These are phyloP conservation scores for Saprolegnia parasitica DNA, from an alignment of 352 stramenopile species.

Conservation along the genomic window DNA sequence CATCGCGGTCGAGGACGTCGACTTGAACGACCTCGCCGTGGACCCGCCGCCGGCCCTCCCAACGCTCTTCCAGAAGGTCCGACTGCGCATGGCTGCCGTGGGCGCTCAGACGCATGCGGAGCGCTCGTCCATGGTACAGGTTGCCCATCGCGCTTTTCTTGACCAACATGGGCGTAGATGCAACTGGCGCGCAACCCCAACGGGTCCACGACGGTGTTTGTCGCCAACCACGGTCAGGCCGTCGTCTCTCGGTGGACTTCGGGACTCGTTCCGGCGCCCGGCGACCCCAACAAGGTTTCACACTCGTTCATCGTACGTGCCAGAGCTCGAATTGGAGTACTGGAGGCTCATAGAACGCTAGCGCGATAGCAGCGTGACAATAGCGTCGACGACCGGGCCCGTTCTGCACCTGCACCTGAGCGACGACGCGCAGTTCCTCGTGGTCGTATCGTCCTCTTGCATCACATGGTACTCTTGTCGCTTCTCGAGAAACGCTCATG, in stretches of 20 bases:
- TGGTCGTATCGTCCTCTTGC: background rate
- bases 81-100: slow-evolving; percentile 13
- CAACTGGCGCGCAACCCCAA: background rate
- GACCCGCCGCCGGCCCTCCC: background rate
- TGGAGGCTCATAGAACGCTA: background rate
- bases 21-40: slow-evolving; percentile 3
- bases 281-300: background rate
- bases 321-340: too few relatives aligned
- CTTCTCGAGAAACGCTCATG: too few relatives aligned
- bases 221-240: slow-evolving; percentile 17
- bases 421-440: background rate
- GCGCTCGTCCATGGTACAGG: background rate
- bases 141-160: background rate
- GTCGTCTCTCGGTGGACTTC: slow-evolving; percentile 1
- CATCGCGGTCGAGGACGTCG: slow-evolving; percentile 20
- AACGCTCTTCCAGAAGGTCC: slow-evolving; percentile 2
- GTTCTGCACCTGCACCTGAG: background rate
- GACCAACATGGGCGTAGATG: slow-evolving; percentile 14
- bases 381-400: background rate
- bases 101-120: background rate
- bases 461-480: slow-evolving; percentile 13
- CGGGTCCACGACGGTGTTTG: slow-evolving; percentile 3
- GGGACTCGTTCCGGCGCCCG: too few relatives aligned
- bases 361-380: background rate
- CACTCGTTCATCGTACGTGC: background rate